Percentiles rank a stretch among this genome's conserved stretches.
Conservation (phyloP, 192 early-diverging fungal species). For the Coemansia sp. region DNA sequence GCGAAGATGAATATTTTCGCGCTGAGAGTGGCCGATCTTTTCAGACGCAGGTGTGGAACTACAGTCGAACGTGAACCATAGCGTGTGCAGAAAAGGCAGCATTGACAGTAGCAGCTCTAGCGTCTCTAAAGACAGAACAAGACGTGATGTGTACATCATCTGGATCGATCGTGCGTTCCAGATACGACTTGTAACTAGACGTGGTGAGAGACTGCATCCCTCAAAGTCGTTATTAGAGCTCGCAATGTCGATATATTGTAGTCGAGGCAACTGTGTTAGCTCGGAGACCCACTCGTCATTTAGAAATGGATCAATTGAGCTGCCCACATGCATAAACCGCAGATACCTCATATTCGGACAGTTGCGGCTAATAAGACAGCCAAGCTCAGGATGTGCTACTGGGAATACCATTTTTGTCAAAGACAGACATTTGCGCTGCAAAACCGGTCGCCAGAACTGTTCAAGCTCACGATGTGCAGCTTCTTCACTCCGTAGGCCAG, state of each 20-base stretch:
- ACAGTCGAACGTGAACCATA: slow-evolving; percentile 46
- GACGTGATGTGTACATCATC: slow-evolving; percentile 37
- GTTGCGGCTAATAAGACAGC: slow-evolving; percentile 13
- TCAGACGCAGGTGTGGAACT: neutral
- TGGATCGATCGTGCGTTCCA: slow-evolving; percentile 27
- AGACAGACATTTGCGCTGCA: slow-evolving; percentile 13
- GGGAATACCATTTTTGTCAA: slow-evolving; percentile 26
- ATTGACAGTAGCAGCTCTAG: slow-evolving; percentile 18
- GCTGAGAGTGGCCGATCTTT: no score
- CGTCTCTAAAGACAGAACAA: slow-evolving; percentile 12
- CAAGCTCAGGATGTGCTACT: slow-evolving; percentile 27
- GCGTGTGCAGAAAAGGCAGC: slow-evolving; percentile 35
- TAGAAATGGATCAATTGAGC: slow-evolving; percentile 19
- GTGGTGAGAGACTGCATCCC: slow-evolving; percentile 28
- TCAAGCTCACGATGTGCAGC: slow-evolving; percentile 27
- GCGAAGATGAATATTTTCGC: slow-evolving; percentile 4
- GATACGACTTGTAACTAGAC: slow-evolving; percentile 13
- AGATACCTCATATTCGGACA: slow-evolving; percentile 23
- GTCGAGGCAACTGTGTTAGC: slow-evolving; percentile 13
- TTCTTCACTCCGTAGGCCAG: slow-evolving; percentile 34
- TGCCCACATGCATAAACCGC: slow-evolving; percentile 25
- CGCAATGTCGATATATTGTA: slow-evolving; percentile 36
- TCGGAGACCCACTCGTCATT: slow-evolving; percentile 32
- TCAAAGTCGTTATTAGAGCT: slow-evolving; percentile 51
- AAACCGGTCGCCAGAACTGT: slow-evolving; percentile 26